phyloP scores from a whole-genome alignment of 495 filamentous ascomycete genomes.

The Evernia prunastri region DNA sequence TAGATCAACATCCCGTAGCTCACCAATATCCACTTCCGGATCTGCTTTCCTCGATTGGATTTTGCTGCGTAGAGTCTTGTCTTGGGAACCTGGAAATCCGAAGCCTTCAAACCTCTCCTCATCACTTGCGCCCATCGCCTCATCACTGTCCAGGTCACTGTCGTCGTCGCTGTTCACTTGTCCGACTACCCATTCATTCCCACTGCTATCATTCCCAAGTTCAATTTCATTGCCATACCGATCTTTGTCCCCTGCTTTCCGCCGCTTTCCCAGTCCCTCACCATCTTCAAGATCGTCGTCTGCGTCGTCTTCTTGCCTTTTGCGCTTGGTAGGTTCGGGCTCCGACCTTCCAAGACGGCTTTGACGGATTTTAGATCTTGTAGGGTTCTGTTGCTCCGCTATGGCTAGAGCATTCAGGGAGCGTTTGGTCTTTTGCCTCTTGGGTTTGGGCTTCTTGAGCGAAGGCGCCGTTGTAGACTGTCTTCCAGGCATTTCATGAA shows the following conservation, averaged over 20 bases:
- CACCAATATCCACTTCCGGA: slow-evolving; percentile 27
- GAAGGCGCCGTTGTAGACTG: slow-evolving; percentile 51
- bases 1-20: slow-evolving; percentile 43
- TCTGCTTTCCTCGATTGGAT: slow-evolving; percentile 27
- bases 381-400: slow-evolving; percentile 57
- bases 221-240: slow-evolving; percentile 31
- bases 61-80: slow-evolving; percentile 35
- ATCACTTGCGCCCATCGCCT: slow-evolving; percentile 86
- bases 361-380: slow-evolving; percentile 44
- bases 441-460: slow-evolving; percentile 35
- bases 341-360: slow-evolving; percentile 55
- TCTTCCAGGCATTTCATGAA: slow-evolving; percentile 57
- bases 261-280: slow-evolving; percentile 40
- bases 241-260: slow-evolving; percentile 25
- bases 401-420: slow-evolving; percentile 80
- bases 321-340: slow-evolving; percentile 40
- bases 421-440: slow-evolving; percentile 49
- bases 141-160: slow-evolving; percentile 82
- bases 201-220: slow-evolving; percentile 74
- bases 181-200: slow-evolving; percentile 80
- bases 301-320: slow-evolving; percentile 43
- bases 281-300: slow-evolving; percentile 39
- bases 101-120: slow-evolving; percentile 75
- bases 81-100: slow-evolving; percentile 62
- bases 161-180: slow-evolving; percentile 70